Evolutionary conservation across 441 rosid species (phyloP), one percentile per base, ranked within the genome.

Genomic region (Mallotus repandus): DNA sequence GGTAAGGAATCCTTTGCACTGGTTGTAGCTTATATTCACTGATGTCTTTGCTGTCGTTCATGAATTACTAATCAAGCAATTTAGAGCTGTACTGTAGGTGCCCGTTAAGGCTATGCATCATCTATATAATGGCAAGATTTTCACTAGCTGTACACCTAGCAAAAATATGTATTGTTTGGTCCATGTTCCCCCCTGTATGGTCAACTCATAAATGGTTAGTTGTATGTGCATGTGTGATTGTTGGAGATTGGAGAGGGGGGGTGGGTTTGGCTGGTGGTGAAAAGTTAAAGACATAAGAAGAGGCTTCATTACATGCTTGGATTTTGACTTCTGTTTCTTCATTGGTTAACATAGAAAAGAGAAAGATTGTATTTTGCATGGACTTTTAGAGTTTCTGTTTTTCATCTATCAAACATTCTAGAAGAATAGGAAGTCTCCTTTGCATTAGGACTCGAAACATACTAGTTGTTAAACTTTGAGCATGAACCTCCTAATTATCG

Each of bases 1-100:
- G 87, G 99, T 93, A 86, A 71, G 54, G 62, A 18, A 48, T 72
- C 49, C 41, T 65, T 29, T 64, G 15, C 66, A 14, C 72, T 56
- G 21, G 67, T 66, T 2, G 3, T 48, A 32, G 13, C 18, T 46
- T 63, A 35, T 38, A 2, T 25, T 35, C 13, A 10, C 14, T 77
- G 64, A 57, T 43, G 61, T 48, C 14, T 21, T 67, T 63, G 56
- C 19, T 6, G 4, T 55, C 50, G 21, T 56, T 32, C 22, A 38
- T 7, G 7, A 62, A 55, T 46, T 32, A 35, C 59, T 7, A 50
- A 19, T 1, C 41, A 50, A 46, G 68, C 19, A 45, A 14, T 46
- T 12, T 19, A 14, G 43, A 60, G 16, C 52, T 18, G 13, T 2
- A 45, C 52, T 29, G 7, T 68, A 48, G 49, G 32, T 32, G 15